Evolutionary conservation across 1,139 yeast genomes (phyloP).

Genomic region (Debaryomyces subglobosus): DNA sequence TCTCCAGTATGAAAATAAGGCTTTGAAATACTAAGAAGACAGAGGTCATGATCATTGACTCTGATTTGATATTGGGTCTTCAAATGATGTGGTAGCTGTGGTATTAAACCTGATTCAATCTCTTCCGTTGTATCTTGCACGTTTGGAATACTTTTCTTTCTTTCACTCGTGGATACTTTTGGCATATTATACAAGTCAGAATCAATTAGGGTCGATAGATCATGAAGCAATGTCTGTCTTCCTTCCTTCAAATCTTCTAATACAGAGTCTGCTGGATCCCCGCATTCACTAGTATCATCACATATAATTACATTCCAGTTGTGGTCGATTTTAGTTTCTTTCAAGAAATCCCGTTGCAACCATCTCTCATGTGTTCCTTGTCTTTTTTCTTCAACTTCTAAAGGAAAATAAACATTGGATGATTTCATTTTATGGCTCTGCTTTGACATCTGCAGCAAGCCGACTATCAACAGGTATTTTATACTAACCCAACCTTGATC

Average conservation of each 20-base stretch:
- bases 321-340: conserved; percentile 31
- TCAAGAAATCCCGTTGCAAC: conserved; percentile 37
- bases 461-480: conserved; percentile 40
- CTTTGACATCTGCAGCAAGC: conserved; percentile 29
- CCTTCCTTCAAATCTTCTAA: conserved; percentile 14
- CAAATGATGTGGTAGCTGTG: conserved; percentile 35
- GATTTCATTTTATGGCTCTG: conserved; percentile 21
- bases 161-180: conserved; percentile 33
- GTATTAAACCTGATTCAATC: conserved; percentile 18
- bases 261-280: not conserved
- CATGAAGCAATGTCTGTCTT: conserved; percentile 31
- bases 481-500: conserved; percentile 48
- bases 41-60: conserved; percentile 37
- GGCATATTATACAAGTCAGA: conserved; percentile 42
- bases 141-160: conserved; percentile 30
- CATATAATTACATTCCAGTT: conserved; percentile 29
- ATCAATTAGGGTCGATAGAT: conserved; percentile 34
- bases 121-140: conserved; percentile 19
- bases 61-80: conserved; percentile 44
- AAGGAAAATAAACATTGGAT: conserved; percentile 42
- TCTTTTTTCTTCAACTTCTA: conserved; percentile 27
- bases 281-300: not conserved
- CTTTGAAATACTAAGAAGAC: conserved; percentile 40
- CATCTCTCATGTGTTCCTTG: conserved; percentile 31
- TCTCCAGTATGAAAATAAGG: conserved; percentile 55